These are phyloP conservation scores for Daedaleopsis nitida DNA, from an alignment of 768 basidiomycete genomes.

Conservation along the genomic window DNA sequence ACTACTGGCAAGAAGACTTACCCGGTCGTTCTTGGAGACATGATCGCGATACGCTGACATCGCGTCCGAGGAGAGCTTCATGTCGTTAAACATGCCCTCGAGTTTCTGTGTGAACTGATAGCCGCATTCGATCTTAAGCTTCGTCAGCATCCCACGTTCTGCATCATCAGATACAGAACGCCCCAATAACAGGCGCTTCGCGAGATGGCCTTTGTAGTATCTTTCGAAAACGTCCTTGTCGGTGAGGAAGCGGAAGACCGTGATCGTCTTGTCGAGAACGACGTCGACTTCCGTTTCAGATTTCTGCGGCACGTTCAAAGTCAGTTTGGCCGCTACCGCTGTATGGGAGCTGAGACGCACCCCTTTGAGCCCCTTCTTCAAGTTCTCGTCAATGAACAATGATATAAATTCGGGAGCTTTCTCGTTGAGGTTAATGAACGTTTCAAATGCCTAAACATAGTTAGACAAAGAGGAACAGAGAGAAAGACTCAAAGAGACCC, in stretches of 20 bases:
- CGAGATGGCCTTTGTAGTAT: constrained; percentile 96
- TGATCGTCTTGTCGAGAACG: constrained; percentile 94
- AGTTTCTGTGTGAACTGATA: constrained; percentile 97
- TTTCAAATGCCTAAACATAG: constrained; percentile 76
- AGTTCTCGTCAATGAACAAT: constrained; percentile 93
- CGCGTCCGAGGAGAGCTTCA: constrained; percentile 84
- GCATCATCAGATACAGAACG: constrained; percentile 97
- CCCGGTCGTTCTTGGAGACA: constrained; percentile 55
- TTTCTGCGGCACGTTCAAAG: constrained; percentile 60
- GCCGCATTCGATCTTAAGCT: constrained; percentile 95
- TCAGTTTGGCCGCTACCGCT: not conserved
- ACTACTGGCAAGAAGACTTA: constrained; percentile 39
- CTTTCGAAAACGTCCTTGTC: constrained; percentile 98
- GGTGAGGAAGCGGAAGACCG: constrained; percentile 88
- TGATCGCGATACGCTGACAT: constrained; percentile 71
- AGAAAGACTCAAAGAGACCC: too few relatives aligned
- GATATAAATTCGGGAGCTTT: constrained; percentile 95
- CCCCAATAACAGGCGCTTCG: constrained; percentile 83
- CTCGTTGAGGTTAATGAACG: constrained; percentile 86
- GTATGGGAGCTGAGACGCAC: constrained; percentile 47
- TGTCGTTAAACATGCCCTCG: constrained; percentile 99
- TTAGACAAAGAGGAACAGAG: not conserved
- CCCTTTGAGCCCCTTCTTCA: constrained; percentile 92
- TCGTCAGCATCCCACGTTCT: constrained; percentile 95
- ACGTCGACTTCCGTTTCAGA: constrained; percentile 87